These are phyloP conservation scores for Auriscalpium orientale DNA, from an alignment of 768 basidiomycete species.

Conservation along the genomic window DNA sequence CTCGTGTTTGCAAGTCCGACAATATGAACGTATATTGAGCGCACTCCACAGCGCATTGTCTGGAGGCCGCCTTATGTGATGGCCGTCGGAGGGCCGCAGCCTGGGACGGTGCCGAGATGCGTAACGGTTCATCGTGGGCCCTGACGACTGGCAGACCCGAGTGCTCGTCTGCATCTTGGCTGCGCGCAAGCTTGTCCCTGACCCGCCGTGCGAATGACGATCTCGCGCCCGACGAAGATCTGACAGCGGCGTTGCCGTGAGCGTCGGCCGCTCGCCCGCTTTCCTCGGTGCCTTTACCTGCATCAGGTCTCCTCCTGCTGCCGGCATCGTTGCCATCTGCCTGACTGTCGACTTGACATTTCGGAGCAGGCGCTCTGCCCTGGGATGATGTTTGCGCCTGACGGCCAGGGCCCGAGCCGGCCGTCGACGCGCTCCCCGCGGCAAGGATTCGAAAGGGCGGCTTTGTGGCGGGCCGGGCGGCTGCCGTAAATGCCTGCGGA, in stretches of 20 bases:
- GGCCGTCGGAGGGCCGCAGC: too few relatives aligned
- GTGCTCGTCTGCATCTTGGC: background rate
- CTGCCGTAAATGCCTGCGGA: background rate
- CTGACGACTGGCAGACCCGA: too few relatives aligned
- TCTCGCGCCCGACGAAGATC: conserved; percentile 16
- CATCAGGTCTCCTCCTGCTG: background rate
- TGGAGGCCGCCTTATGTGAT: too few relatives aligned
- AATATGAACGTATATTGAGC: too few relatives aligned
- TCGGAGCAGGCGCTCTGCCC: background rate
- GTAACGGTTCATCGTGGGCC: too few relatives aligned
- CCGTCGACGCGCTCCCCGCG: background rate
- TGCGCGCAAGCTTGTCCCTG: conserved; percentile 29
- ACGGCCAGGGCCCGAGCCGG: too few relatives aligned
- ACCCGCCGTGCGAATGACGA: conserved; percentile 38
- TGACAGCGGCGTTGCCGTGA: conserved; percentile 18
- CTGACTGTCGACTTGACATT: background rate
- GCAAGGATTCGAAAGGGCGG: background rate
- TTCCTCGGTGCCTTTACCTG: background rate
- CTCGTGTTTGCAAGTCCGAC: too few relatives aligned
- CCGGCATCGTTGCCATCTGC: background rate
- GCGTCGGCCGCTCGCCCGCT: conserved; percentile 7
- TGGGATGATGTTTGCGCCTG: background rate
- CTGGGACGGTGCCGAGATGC: too few relatives aligned
- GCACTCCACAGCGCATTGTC: too few relatives aligned
- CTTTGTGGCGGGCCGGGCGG: background rate